phyloP scores from a whole-genome alignment of 2,329 filamentous ascomycete species.

The Orbilia ellipsospora region DNA sequence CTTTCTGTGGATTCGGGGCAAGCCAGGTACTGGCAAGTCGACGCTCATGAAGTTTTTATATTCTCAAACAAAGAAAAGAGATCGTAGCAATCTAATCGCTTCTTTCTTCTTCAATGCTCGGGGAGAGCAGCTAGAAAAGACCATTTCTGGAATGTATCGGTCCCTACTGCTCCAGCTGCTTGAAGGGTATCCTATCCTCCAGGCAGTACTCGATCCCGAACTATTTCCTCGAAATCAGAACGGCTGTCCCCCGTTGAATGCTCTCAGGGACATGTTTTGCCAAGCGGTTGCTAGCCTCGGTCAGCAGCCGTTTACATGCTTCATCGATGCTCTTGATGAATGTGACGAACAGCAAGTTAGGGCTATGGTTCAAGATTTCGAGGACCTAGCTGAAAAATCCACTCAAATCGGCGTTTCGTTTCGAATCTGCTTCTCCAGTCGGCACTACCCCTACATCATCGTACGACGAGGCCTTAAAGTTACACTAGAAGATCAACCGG shows the following conservation, averaged over 20 bases:
- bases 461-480: constrained; percentile 58
- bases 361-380: constrained; percentile 65
- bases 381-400: constrained; percentile 61
- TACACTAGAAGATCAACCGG: constrained; percentile 57
- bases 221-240: constrained; percentile 26
- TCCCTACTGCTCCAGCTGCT: constrained; percentile 43
- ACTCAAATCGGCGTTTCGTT: not conserved
- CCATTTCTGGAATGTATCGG: constrained; percentile 52
- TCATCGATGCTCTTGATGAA: constrained; percentile 63
- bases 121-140: constrained; percentile 54
- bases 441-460: constrained; percentile 59
- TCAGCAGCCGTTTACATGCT: constrained; percentile 58
- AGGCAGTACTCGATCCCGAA: constrained; percentile 30
- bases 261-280: constrained; percentile 58
- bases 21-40: constrained; percentile 66
- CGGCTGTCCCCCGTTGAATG: constrained; percentile 43
- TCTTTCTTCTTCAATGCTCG: constrained; percentile 60
- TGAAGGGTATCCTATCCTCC: constrained; percentile 32
- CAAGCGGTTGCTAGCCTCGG: constrained; percentile 44
- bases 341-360: constrained; percentile 63
- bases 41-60: constrained; percentile 63
- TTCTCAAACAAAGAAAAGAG: constrained; percentile 47
- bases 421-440: constrained; percentile 58
- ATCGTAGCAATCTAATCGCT: constrained; percentile 35
- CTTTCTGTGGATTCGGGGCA: constrained; percentile 67